These are phyloP conservation scores for Aspergillus nomiae DNA, from an alignment of 2,329 filamentous ascomycete genomes.

Conservation along the genomic window DNA sequence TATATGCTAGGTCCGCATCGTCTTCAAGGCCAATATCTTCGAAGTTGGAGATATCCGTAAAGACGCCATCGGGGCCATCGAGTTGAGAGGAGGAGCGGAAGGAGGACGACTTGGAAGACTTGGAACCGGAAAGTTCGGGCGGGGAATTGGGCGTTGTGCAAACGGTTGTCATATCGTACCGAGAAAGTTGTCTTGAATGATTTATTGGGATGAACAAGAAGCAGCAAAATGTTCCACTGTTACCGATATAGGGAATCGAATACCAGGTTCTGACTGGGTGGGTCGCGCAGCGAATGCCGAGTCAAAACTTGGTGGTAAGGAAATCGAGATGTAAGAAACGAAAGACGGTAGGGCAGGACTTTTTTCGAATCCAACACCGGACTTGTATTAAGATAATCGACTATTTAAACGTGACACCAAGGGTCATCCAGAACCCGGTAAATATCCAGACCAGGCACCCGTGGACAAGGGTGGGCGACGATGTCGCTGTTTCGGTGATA, in stretches of 20 bases:
- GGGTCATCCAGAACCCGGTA: constrained; percentile 11
- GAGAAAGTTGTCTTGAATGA: constrained; percentile 5
- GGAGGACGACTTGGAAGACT: constrained; percentile 88
- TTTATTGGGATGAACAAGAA: neutral
- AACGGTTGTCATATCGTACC: constrained; percentile 45
- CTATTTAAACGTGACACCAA: neutral
- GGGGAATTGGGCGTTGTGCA: constrained; percentile 65
- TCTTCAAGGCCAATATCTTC: constrained; percentile 90
- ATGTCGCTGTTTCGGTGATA: neutral
- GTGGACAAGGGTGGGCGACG: neutral
- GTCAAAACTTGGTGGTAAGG: neutral
- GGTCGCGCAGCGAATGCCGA: constrained; percentile 13
- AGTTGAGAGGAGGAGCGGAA: constrained; percentile 75
- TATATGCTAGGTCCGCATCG: constrained; percentile 52
- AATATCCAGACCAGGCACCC: constrained; percentile 6
- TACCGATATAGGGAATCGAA: neutral
- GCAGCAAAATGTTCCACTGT: neutral
- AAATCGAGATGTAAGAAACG: constrained; percentile 11
- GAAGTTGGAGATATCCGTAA: constrained; percentile 78
- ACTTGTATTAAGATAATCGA: constrained; percentile 3
- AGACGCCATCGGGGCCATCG: constrained; percentile 67
- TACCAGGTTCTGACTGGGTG: neutral
- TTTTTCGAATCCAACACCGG: constrained; percentile 5
- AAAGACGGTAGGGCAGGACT: constrained; percentile 11
- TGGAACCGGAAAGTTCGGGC: constrained; percentile 78